A percentile compares a stretch with the other conserved stretches of the same genome.
phyloP scores from a whole-genome alignment of 192 early-diverging fungal species.

The Coemansia sp. region DNA sequence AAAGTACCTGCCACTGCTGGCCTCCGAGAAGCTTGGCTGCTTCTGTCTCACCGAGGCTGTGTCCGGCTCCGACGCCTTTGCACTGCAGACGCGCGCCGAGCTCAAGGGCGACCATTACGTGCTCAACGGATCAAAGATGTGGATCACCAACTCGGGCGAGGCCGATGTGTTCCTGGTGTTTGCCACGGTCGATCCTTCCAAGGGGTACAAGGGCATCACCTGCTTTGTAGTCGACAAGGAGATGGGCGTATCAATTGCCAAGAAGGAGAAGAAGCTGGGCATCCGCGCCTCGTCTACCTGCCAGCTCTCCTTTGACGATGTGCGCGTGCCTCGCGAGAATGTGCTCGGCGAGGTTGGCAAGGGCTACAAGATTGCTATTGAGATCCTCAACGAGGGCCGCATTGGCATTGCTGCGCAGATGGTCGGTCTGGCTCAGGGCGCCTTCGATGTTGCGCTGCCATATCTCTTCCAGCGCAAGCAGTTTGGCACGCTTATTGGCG shows the following conservation, averaged over 20 bases:
- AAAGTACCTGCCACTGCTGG: slow-evolving; percentile 83
- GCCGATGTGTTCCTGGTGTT: slow-evolving; percentile 97
- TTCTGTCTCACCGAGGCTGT: slow-evolving; percentile 94
- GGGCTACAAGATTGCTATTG: slow-evolving; percentile 98
- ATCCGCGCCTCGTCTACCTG: slow-evolving; percentile 97
- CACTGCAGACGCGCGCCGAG: slow-evolving; percentile 80
- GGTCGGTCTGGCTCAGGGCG: slow-evolving; percentile 95
- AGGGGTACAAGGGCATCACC: slow-evolving; percentile 97
- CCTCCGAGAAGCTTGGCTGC: slow-evolving; percentile 82
- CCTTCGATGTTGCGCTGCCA: slow-evolving; percentile 80
- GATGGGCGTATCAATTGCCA: slow-evolving; percentile 87
- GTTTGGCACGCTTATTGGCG: slow-evolving; percentile 80
- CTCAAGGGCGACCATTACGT: slow-evolving; percentile 89
- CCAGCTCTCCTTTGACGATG: slow-evolving; percentile 88
- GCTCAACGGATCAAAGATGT: slow-evolving; percentile 88
- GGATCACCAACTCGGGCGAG: slow-evolving; percentile 95
- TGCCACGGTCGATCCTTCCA: slow-evolving; percentile 91
- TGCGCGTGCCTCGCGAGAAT: slow-evolving; percentile 82
- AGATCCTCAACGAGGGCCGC: slow-evolving; percentile 97
- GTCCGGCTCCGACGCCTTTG: slow-evolving; percentile 93
- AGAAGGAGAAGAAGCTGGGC: slow-evolving; percentile 98
- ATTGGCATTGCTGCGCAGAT: slow-evolving; percentile 99
- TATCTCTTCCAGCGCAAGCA: slow-evolving; percentile 96
- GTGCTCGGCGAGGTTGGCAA: slow-evolving; percentile 92
- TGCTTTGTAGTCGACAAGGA: slow-evolving; percentile 95